Base-by-base conservation (phyloP, 2,329 filamentous ascomycete genomes). In the Clarireedia paspali region DNA sequence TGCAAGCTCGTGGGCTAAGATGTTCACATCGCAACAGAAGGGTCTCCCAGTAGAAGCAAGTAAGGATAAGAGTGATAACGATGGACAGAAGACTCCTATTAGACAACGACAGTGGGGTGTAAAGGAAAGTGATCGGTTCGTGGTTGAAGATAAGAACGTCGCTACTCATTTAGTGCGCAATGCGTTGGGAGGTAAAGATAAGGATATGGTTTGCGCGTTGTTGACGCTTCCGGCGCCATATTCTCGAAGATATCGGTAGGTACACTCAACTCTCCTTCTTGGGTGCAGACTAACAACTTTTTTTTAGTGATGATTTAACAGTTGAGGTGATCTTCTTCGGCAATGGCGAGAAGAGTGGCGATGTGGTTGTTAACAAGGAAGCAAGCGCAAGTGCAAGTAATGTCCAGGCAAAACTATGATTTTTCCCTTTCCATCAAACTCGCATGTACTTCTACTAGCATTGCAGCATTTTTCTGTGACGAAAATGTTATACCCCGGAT, bases 301-400 rank as follows among this genome's bases (percentile, higher is more conserved):
- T 14, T 14, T 53, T 63, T 58, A 92, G 90, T 63, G 94, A 99
- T 69, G 94, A 99, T 70, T 75, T 99, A 60, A 99, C 94, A 0
- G 92, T 99, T 15, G 90, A 99, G 71, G 94, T 99, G 59, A 95
- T 99, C 68, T 99, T 99, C 79, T 99, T 99, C 66, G 94, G 94
- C 58, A 83, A 95, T 64, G 83, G 86, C 38, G 76, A 85, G 53
- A 85, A 85, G 69, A 87, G 80, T 30, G 91, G 91, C 38, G 85
- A 87, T 60, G 87, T 97, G 5, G 81, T 86, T 5, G 71, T 95
- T 57, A 99, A 97, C 72, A 77, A 86, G 61, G 92, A 96, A 67
- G 94, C 94, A 1, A 95, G 86, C 58, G 89, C 87, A 44, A 60
- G 60, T 12, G 64, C 61, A 36, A 60, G 54, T 12, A 65, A 68